Percentiles rank a stretch among this genome's conserved stretches.
These are phyloP conservation scores for Talaromyces amestolkiae DNA, from an alignment of 2,329 filamentous ascomycete genomes.

Conservation along the genomic window DNA sequence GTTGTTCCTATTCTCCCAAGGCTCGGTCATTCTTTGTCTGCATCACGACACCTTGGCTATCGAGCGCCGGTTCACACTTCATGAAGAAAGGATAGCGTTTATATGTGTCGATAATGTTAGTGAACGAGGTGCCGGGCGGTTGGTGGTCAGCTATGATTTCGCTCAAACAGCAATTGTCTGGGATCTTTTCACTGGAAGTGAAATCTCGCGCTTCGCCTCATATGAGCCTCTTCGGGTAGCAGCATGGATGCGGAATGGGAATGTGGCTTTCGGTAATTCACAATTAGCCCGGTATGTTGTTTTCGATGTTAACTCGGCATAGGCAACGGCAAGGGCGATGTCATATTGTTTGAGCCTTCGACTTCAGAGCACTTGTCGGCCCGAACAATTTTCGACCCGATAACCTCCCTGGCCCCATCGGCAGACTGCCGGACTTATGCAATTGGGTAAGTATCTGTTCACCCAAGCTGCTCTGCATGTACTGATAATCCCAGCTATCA, in stretches of 20 bases:
- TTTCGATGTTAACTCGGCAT: slow-evolving; percentile 19
- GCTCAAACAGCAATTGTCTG: slow-evolving; percentile 92
- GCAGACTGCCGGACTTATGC: slow-evolving; percentile 92
- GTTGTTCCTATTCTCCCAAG: slow-evolving; percentile 84
- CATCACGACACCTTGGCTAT: slow-evolving; percentile 91
- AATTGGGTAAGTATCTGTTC: slow-evolving; percentile 67
- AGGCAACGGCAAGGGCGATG: slow-evolving; percentile 91
- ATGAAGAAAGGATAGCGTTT: slow-evolving; percentile 77
- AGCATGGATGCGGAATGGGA: slow-evolving; percentile 94
- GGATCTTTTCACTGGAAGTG: slow-evolving; percentile 89
- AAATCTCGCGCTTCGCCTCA: slow-evolving; percentile 86
- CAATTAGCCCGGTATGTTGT: not conserved
- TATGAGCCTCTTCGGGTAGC: slow-evolving; percentile 84
- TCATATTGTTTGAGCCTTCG: slow-evolving; percentile 90
- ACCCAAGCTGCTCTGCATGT: not conserved
- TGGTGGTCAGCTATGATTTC: slow-evolving; percentile 90
- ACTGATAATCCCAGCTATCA: slow-evolving; percentile 64
- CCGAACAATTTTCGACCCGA: slow-evolving; percentile 88
- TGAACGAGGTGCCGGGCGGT: slow-evolving; percentile 75
- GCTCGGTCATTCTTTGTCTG: slow-evolving; percentile 76
- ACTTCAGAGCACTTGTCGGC: slow-evolving; percentile 91
- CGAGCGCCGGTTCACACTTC: slow-evolving; percentile 79
- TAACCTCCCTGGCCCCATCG: slow-evolving; percentile 87
- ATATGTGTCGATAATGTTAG: slow-evolving; percentile 89
- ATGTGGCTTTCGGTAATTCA: slow-evolving; percentile 83